Conservation (phyloP, 441 rosid genomes). For the Euphorbia celastroides region DNA sequence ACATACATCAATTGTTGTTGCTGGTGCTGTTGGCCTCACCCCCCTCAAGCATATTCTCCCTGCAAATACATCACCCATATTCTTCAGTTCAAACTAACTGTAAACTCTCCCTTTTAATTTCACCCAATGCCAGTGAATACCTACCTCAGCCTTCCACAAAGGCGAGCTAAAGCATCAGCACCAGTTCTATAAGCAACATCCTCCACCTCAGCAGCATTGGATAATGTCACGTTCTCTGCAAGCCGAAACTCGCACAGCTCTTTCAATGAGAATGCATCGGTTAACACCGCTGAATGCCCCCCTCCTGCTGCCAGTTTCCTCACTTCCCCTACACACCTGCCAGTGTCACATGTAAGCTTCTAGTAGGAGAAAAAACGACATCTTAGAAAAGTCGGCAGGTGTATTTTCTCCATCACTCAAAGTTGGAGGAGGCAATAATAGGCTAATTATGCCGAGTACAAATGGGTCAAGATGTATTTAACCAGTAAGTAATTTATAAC, state of each 20-base stretch:
- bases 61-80: conserved; percentile 22
- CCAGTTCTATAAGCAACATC: conserved; percentile 81
- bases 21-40: conserved; percentile 24
- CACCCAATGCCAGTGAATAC: conserved; percentile 26
- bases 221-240: conserved; percentile 61
- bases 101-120: not conserved
- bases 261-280: conserved; percentile 91
- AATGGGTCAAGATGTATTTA: no score
- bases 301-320: conserved; percentile 94
- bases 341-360: not conserved
- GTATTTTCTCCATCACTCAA: no score
- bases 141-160: conserved; percentile 91
- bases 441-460: no score
- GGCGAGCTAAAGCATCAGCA: conserved; percentile 85
- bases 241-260: conserved; percentile 93
- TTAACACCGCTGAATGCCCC: conserved; percentile 90
- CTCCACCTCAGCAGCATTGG: conserved; percentile 69
- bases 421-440: no score
- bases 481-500: no score
- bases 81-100: not conserved
- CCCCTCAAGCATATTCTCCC: conserved; percentile 58
- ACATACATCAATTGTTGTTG: conserved; percentile 1
- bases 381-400: no score
- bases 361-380: no score
- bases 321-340: conserved; percentile 93